Percentiles rank a stretch among this genome's conserved stretches.
phyloP scores from a whole-genome alignment of 2,329 filamentous ascomycete species.

The Ceratocystiopsis minuta region DNA sequence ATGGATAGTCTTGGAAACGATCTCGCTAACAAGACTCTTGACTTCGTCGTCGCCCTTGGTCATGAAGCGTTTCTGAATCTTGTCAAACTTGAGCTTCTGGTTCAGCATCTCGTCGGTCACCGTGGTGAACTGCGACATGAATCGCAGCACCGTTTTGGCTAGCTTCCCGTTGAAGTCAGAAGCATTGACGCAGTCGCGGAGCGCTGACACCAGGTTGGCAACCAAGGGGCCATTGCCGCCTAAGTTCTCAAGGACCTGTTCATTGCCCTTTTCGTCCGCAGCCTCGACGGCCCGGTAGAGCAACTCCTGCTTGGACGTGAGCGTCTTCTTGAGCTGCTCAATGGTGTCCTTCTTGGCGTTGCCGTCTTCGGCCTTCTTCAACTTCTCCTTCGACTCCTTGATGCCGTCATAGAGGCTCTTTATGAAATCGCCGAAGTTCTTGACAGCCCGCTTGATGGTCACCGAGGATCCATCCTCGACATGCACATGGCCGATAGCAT shows the following conservation, averaged over 20 bases:
- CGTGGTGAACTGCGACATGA: slow-evolving; percentile 45
- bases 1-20: slow-evolving; percentile 25
- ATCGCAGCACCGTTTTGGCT: slow-evolving; percentile 36
- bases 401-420: slow-evolving; percentile 29
- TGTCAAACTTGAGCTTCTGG: slow-evolving; percentile 47
- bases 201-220: slow-evolving; percentile 31
- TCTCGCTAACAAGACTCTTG: slow-evolving; percentile 37
- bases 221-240: slow-evolving; percentile 39
- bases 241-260: slow-evolving; percentile 37
- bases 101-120: slow-evolving; percentile 39
- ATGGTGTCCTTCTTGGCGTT: slow-evolving; percentile 17
- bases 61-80: slow-evolving; percentile 42
- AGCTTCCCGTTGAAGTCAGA: slow-evolving; percentile 34
- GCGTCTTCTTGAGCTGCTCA: slow-evolving; percentile 21
- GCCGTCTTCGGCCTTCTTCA: slow-evolving; percentile 23
- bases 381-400: slow-evolving; percentile 27
- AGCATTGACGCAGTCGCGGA: slow-evolving; percentile 35
- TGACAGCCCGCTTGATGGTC: slow-evolving; percentile 29
- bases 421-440: slow-evolving; percentile 31
- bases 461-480: slow-evolving; percentile 19
- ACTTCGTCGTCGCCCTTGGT: slow-evolving; percentile 48
- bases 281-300: slow-evolving; percentile 34
- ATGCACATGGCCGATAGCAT: slow-evolving; percentile 31
- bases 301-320: slow-evolving; percentile 27
- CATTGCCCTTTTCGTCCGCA: slow-evolving; percentile 35